Percentiles rank a stretch among this genome's conserved stretches.
Conservation (phyloP, 1,284 basidiomycete species). For the Taiwanofungus camphoratus region DNA sequence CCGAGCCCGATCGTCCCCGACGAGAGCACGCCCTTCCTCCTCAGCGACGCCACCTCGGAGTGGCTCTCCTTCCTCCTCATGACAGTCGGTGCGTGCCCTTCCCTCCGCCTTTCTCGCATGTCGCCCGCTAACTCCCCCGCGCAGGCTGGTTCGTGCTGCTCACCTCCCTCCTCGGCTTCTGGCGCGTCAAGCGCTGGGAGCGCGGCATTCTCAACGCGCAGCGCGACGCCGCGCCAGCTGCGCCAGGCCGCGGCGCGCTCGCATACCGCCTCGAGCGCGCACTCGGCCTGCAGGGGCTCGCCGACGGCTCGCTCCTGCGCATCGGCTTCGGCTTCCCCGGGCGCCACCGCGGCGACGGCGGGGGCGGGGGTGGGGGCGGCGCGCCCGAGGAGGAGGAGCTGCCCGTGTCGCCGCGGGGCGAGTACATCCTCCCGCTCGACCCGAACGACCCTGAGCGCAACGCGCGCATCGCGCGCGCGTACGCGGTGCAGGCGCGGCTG, state of each 20-base stretch:
- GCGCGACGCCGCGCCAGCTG: constrained; percentile 17
- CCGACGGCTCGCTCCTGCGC: constrained; percentile 36
- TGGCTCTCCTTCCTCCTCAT: constrained; percentile 94
- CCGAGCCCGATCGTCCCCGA: constrained; percentile 12
- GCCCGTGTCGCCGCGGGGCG: constrained; percentile 21
- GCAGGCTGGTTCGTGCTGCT: constrained; percentile 88
- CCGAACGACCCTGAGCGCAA: constrained; percentile 40
- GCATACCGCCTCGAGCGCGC: constrained; percentile 36
- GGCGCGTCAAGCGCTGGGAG: constrained; percentile 89
- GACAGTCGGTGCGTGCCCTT: constrained; percentile 62
- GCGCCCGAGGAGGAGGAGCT: constrained; percentile 18
- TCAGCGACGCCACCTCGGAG: constrained; percentile 59
- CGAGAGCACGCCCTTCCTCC: constrained; percentile 14
- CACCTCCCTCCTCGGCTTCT: constrained; percentile 84
- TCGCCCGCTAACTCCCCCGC: constrained; percentile 1
- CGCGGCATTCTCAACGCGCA: constrained; percentile 52
- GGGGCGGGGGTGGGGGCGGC: constrained; percentile 42
- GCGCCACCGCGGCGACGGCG: no score
- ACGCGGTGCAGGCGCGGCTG: constrained; percentile 50
- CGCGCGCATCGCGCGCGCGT: constrained; percentile 39
- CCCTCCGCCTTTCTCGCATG: background rate
- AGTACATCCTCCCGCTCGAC: constrained; percentile 40
- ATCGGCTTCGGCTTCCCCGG: no score
- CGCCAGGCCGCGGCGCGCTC: constrained; percentile 18
- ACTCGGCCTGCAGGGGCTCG: constrained; percentile 41